Conservation (phyloP, 225 moss, liverwort and hornwort genomes). For the Sphagnum tenellum region DNA sequence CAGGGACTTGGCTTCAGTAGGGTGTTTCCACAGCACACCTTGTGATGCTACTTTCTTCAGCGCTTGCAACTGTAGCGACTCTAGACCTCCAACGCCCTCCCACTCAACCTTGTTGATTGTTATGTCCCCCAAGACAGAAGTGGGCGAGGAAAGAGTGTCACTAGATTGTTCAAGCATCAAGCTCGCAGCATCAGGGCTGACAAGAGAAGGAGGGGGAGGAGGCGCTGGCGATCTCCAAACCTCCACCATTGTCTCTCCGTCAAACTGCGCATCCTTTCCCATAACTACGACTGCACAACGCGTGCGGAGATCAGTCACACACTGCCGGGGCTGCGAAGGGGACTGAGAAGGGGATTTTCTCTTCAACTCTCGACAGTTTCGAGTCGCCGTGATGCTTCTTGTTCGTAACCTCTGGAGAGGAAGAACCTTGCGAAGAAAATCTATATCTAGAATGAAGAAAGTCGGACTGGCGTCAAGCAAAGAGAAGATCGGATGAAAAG, state of each 20-base stretch:
- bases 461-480: too few relatives aligned
- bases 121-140: not conserved
- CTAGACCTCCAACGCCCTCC: conserved; percentile 23
- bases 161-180: not conserved
- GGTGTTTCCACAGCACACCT: conserved; percentile 33
- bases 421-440: too few relatives aligned
- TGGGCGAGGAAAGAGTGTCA: not conserved
- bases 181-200: not conserved
- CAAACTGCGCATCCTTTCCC: conserved; percentile 4
- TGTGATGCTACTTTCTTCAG: conserved; percentile 21
- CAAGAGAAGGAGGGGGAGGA: not conserved
- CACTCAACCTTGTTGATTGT: conserved; percentile 10
- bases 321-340: too few relatives aligned
- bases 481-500: too few relatives aligned
- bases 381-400: too few relatives aligned
- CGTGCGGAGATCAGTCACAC: too few relatives aligned
- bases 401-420: too few relatives aligned
- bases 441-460: too few relatives aligned
- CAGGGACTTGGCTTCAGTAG: conserved; percentile 11
- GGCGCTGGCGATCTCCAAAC: conserved; percentile 2
- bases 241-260: conserved; percentile 4
- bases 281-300: not conserved
- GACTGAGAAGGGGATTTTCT: too few relatives aligned
- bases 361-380: too few relatives aligned
- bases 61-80: conserved; percentile 20